Conservation (phyloP, 2,329 filamentous ascomycete species). For the Leptographium lundbergii region DNA sequence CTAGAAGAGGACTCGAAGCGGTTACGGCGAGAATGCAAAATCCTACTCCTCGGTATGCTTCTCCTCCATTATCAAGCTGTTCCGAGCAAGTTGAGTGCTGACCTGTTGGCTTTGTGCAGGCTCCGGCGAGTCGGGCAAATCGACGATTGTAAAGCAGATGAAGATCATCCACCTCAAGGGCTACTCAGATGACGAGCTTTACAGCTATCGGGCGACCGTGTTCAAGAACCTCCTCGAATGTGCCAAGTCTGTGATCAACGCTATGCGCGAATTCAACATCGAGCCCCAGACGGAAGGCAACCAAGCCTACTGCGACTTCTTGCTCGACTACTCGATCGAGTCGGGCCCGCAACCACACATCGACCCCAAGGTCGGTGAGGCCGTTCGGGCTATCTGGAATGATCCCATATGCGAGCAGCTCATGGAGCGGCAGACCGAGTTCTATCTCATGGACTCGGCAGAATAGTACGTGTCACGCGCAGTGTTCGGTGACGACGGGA, state of each 20-base stretch:
- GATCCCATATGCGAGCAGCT: constrained; percentile 73
- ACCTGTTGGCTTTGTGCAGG: constrained; percentile 41
- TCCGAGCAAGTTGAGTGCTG: neutral
- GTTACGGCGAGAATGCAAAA: constrained; percentile 96
- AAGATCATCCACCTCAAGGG: constrained; percentile 99
- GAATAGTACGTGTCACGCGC: constrained; percentile 65
- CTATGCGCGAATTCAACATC: constrained; percentile 85
- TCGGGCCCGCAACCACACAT: constrained; percentile 79
- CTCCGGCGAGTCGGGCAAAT: constrained; percentile 96
- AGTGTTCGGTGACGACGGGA: neutral
- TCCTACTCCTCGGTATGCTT: constrained; percentile 72
- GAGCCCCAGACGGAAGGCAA: constrained; percentile 61
- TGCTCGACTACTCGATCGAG: constrained; percentile 81
- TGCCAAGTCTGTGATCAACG: constrained; percentile 81
- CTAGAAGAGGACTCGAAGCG: constrained; percentile 90
- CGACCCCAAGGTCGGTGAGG: constrained; percentile 67
- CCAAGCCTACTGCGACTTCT: constrained; percentile 61
- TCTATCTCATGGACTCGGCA: constrained; percentile 98
- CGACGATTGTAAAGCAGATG: constrained; percentile 99
- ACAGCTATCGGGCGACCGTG: constrained; percentile 87
- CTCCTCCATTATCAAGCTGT: neutral
- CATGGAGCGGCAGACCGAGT: constrained; percentile 91
- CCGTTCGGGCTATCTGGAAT: constrained; percentile 78
- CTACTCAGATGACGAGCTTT: constrained; percentile 86
- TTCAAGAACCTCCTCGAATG: constrained; percentile 98